Conservation (phyloP, 371 early-diverging fungal species). For the Paraphysoderma sedebokerense region DNA sequence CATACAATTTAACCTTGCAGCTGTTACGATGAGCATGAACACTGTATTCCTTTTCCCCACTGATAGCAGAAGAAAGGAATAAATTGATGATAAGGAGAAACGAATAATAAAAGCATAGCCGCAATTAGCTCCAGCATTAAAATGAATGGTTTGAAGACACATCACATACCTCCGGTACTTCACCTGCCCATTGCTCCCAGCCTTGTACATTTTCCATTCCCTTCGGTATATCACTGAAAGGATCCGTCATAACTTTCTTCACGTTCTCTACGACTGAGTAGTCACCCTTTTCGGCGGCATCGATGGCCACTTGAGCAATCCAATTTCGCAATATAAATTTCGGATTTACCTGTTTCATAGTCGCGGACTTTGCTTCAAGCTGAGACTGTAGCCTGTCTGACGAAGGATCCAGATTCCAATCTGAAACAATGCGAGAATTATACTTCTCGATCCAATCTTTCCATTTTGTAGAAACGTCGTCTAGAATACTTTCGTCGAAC, state of each 20-base stretch:
- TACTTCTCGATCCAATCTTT: constrained; percentile 4
- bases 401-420: constrained; percentile 1
- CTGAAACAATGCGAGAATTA: background rate
- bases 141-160: constrained; percentile 7
- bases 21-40: constrained; percentile 41
- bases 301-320: constrained; percentile 47
- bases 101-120: constrained; percentile 12
- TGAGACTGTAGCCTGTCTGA: constrained; percentile 15
- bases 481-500: background rate
- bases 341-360: constrained; percentile 46
- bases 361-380: too few relatives aligned
- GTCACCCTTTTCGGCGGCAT: constrained; percentile 17
- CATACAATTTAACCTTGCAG: too few relatives aligned
- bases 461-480: background rate
- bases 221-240: constrained; percentile 19
- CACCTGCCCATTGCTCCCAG: constrained; percentile 9
- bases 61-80: too few relatives aligned
- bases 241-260: constrained; percentile 32
- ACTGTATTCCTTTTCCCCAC: constrained; percentile 37
- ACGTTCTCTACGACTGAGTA: constrained; percentile 21
- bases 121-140: constrained; percentile 6
- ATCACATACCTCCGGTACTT: constrained; percentile 11
- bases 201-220: constrained; percentile 14
- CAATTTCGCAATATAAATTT: constrained; percentile 54
- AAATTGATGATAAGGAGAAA: too few relatives aligned